phyloP scores from a whole-genome alignment of 371 early-diverging fungal genomes.

The Mortierella sp. region DNA sequence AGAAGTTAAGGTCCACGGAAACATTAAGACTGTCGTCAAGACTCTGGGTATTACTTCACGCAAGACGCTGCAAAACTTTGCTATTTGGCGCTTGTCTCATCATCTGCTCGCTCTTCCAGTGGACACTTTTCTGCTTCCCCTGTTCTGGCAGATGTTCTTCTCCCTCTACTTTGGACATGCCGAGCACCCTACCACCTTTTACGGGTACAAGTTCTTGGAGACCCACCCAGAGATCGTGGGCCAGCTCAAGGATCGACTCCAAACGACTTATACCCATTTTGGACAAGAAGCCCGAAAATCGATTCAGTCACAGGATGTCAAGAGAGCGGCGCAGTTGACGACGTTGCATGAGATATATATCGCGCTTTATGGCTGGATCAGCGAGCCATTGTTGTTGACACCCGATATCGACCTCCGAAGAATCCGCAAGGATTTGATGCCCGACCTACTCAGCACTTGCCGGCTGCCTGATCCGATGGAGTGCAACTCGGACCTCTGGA shows the following conservation, averaged over 20 bases:
- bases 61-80: slow-evolving; percentile 68
- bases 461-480: slow-evolving; percentile 54
- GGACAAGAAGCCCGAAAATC: slow-evolving; percentile 59
- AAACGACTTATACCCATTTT: slow-evolving; percentile 61
- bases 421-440: slow-evolving; percentile 63
- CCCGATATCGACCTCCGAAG: slow-evolving; percentile 44
- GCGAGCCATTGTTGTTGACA: slow-evolving; percentile 60
- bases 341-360: slow-evolving; percentile 64
- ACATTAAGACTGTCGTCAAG: slow-evolving; percentile 58
- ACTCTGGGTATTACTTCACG: slow-evolving; percentile 34
- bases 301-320: slow-evolving; percentile 23
- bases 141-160: slow-evolving; percentile 76
- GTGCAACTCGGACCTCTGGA: slow-evolving; percentile 60
- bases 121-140: slow-evolving; percentile 67
- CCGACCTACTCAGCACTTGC: slow-evolving; percentile 56
- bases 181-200: slow-evolving; percentile 52
- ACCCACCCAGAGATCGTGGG: slow-evolving; percentile 62
- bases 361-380: slow-evolving; percentile 77
- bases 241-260: slow-evolving; percentile 64
- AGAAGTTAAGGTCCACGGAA: slow-evolving; percentile 36
- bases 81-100: slow-evolving; percentile 72
- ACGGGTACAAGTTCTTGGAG: slow-evolving; percentile 67
- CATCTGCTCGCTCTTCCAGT: slow-evolving; percentile 65
- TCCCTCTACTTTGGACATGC: slow-evolving; percentile 69
- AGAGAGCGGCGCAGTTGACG: slow-evolving; percentile 40